These are phyloP conservation scores for Aphanomyces astaci DNA, from an alignment of 352 stramenopile species.

Conservation along the genomic window DNA sequence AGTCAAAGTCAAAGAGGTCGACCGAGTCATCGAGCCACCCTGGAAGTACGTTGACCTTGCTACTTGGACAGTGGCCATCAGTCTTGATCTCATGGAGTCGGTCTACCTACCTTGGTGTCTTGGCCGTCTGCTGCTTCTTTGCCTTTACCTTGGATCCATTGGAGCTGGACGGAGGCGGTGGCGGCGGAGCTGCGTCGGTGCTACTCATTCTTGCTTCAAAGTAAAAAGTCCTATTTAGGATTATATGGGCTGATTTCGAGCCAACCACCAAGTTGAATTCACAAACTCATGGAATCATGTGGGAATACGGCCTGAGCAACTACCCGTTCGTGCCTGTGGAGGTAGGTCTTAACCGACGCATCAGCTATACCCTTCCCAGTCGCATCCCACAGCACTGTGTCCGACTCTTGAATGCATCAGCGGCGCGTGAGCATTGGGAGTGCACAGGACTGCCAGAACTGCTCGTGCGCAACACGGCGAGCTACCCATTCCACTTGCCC, in stretches of 20 bases:
- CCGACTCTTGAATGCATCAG: neutral
- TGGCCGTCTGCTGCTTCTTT: neutral
- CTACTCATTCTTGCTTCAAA: neutral
- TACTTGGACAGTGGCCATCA: neutral
- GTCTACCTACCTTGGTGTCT: neutral
- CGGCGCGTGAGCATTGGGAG: neutral
- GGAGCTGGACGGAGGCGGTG: neutral
- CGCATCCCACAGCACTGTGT: neutral
- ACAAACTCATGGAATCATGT: neutral
- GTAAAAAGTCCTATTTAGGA: neutral
- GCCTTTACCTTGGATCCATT: neutral
- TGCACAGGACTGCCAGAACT: neutral
- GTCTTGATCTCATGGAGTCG: neutral
- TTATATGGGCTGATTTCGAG: neutral
- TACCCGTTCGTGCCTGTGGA: neutral
- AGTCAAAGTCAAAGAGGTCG: conserved; percentile 72
- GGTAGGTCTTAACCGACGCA: neutral
- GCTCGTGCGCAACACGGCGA: neutral
- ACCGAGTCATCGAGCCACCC: neutral
- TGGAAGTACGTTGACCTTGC: neutral
- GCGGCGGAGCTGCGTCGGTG: neutral
- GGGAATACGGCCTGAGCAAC: conserved; percentile 5
- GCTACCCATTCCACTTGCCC: neutral
- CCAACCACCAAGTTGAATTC: neutral
- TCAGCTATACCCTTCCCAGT: conserved; percentile 7